Evolutionary conservation across 768 basidiomycete genomes (phyloP).

Genomic region (Tephrocybe sp.): DNA sequence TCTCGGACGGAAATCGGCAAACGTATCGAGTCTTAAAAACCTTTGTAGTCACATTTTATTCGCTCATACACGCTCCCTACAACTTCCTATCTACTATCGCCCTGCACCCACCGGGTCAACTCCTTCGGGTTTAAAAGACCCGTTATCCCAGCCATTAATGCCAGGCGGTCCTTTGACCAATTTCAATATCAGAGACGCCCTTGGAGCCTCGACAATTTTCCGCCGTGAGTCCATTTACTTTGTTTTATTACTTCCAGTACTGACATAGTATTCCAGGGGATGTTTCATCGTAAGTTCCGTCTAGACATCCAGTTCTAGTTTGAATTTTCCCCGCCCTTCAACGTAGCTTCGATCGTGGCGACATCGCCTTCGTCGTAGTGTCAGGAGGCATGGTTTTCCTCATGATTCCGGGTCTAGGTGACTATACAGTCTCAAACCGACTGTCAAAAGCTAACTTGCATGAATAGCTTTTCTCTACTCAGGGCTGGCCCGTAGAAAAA

Average conservation of each 20-base stretch:
- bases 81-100: background rate
- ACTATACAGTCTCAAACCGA: conserved; percentile 3
- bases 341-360: conserved; percentile 70
- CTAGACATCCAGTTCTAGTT: background rate
- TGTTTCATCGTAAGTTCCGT: conserved; percentile 16
- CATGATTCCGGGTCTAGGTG: conserved; percentile 78
- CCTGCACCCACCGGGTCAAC: background rate
- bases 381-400: conserved; percentile 71
- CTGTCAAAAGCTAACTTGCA: background rate
- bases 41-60: background rate
- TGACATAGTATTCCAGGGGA: conserved; percentile 13
- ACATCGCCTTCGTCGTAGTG: conserved; percentile 69
- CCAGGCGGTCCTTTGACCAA: conserved; percentile 7
- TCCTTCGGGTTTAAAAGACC: background rate
- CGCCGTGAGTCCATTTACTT: conserved; percentile 14
- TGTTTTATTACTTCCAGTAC: background rate
- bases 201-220: conserved; percentile 3
- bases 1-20: conserved; percentile 20
- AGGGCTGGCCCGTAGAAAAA: conserved; percentile 68
- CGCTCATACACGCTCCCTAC: background rate
- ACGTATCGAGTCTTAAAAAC: conserved; percentile 8
- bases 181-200: conserved; percentile 4
- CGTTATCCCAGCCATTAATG: conserved; percentile 7
- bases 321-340: background rate
- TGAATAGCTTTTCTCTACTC: conserved; percentile 69